A percentile compares a stretch with the other conserved stretches of the same genome.
phyloP scores from a whole-genome alignment of 768 basidiomycete genomes.

The Thelephora aurantiotincta region DNA sequence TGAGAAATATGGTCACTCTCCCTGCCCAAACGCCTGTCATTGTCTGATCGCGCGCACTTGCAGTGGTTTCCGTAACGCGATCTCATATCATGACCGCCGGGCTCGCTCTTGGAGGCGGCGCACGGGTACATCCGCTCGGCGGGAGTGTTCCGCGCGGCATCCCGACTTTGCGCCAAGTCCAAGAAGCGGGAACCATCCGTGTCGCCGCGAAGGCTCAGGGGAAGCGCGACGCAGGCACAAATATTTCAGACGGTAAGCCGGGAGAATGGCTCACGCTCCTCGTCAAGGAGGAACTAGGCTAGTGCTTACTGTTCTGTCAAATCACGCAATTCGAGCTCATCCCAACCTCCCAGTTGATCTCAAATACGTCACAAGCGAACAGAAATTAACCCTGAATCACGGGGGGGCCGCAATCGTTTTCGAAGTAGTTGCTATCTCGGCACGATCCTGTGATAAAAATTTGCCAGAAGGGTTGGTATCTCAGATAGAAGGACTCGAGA shows the following conservation, averaged over 20 bases:
- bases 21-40: slow-evolving; percentile 15
- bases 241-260: slow-evolving; percentile 20
- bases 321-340: background rate
- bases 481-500: slow-evolving; percentile 29
- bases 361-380: slow-evolving; percentile 48
- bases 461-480: slow-evolving; percentile 21
- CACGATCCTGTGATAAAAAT: slow-evolving; percentile 12
- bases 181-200: slow-evolving; percentile 37
- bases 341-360: slow-evolving; percentile 40
- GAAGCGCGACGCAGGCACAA: slow-evolving; percentile 1
- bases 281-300: slow-evolving; percentile 57
- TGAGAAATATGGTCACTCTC: slow-evolving; percentile 12
- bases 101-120: slow-evolving; percentile 33
- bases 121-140: slow-evolving; percentile 21
- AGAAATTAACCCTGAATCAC: slow-evolving; percentile 48
- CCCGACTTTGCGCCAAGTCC: slow-evolving; percentile 33
- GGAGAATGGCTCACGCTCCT: slow-evolving; percentile 57
- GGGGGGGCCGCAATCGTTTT: slow-evolving; percentile 50
- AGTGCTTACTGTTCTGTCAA: slow-evolving; percentile 2
- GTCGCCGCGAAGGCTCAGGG: slow-evolving; percentile 17
- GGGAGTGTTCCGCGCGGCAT: slow-evolving; percentile 26
- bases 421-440: slow-evolving; percentile 31
- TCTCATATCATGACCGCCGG: slow-evolving; percentile 50
- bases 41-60: slow-evolving; percentile 1
- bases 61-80: slow-evolving; percentile 42